These are phyloP conservation scores for Trypanosoma mega DNA, from an alignment of 208 protist genomes.

Conservation along the genomic window DNA sequence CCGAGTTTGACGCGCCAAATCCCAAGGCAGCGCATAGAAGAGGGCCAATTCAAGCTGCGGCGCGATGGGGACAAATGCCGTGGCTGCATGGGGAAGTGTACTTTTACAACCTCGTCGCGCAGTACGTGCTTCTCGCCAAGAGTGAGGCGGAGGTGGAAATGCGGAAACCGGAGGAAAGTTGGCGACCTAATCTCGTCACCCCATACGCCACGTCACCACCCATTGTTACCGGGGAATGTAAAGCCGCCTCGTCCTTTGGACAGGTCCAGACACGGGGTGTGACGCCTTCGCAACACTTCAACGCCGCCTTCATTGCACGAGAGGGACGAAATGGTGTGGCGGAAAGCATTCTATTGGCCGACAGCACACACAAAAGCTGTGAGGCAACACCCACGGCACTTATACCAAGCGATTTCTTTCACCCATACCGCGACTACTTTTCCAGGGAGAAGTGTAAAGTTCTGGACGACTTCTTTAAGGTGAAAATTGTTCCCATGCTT, in stretches of 20 bases:
- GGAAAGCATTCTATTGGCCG: slow-evolving; percentile 9
- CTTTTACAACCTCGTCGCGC: slow-evolving; percentile 83
- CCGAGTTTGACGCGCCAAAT: slow-evolving; percentile 34
- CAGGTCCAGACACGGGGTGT: too few relatives aligned
- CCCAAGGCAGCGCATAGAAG: slow-evolving; percentile 5
- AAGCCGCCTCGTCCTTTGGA: too few relatives aligned
- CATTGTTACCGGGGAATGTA: slow-evolving; percentile 11
- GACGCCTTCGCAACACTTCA: slow-evolving; percentile 4
- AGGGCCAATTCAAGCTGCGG: slow-evolving; percentile 25
- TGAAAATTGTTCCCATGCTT: slow-evolving; percentile 77
- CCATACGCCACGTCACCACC: slow-evolving; percentile 40
- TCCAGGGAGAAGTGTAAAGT: slow-evolving; percentile 63
- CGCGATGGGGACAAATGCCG: slow-evolving; percentile 83
- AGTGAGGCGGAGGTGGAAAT: background rate
- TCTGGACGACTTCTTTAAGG: slow-evolving; percentile 54
- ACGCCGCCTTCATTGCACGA: slow-evolving; percentile 15
- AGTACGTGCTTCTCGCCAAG: slow-evolving; percentile 70
- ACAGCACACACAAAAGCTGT: background rate
- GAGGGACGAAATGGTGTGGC: background rate
- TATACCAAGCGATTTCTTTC: slow-evolving; percentile 30
- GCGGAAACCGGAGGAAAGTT: background rate
- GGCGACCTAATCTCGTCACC: slow-evolving; percentile 52
- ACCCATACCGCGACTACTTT: slow-evolving; percentile 80
- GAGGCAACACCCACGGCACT: slow-evolving; percentile 4
- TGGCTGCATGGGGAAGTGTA: slow-evolving; percentile 91